Percentiles rank a stretch among this genome's conserved stretches.
Evolutionary conservation across 768 basidiomycete species (phyloP).

Genomic region (Boletus reticuloceps): DNA sequence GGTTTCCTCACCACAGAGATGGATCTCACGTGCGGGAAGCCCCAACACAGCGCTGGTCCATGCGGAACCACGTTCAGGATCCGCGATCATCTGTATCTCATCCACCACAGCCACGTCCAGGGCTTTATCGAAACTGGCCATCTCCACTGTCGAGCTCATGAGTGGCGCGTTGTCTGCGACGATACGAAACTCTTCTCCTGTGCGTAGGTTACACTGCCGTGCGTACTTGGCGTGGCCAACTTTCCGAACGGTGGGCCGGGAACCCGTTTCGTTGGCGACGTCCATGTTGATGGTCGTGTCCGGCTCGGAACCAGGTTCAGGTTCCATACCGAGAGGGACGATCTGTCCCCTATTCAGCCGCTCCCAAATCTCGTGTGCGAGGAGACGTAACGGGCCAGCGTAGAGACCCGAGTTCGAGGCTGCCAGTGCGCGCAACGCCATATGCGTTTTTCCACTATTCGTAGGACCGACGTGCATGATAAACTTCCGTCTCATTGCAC

Average conservation of each 20-base stretch:
- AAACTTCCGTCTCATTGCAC: constrained; percentile 66
- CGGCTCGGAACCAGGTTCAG: constrained; percentile 37
- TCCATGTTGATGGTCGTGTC: constrained; percentile 36
- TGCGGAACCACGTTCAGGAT: constrained; percentile 69
- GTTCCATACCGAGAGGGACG: constrained; percentile 61
- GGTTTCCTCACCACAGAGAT: constrained; percentile 94
- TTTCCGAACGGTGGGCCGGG: constrained; percentile 29
- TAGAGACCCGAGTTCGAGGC: constrained; percentile 74
- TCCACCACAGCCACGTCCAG: constrained; percentile 90
- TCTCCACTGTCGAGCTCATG: constrained; percentile 91
- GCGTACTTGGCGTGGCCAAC: constrained; percentile 48
- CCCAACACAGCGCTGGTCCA: constrained; percentile 88
- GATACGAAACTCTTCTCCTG: constrained; percentile 86
- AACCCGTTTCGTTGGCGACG: constrained; percentile 18
- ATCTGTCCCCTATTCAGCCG: constrained; percentile 90
- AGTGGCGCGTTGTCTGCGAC: constrained; percentile 56
- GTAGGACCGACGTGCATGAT: constrained; percentile 98
- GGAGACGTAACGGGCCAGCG: constrained; percentile 86
- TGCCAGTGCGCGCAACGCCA: constrained; percentile 86
- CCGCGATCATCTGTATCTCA: constrained; percentile 95
- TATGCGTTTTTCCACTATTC: constrained; percentile 96
- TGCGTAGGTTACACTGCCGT: constrained; percentile 79
- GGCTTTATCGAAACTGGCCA: constrained; percentile 48
- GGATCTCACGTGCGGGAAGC: constrained; percentile 73
- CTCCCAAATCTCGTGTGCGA: constrained; percentile 94